Evolutionary conservation across 257 asterid species (phyloP).

Genomic region (Nicotiana noctiflora): DNA sequence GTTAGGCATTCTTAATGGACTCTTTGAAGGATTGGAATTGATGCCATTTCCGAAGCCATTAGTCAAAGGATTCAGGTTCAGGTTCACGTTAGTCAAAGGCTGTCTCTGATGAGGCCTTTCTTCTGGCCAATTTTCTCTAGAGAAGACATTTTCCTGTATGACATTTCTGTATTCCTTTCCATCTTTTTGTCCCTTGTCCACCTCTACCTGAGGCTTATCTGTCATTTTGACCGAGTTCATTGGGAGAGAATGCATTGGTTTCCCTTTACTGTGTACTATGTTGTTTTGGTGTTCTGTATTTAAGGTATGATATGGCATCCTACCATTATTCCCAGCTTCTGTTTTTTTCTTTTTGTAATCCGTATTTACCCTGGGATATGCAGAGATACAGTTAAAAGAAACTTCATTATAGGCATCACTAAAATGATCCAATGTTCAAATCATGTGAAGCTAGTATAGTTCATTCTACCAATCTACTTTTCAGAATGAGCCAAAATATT

Average conservation of each 20-base stretch:
- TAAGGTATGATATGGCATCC: not conserved
- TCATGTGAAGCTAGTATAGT: not conserved
- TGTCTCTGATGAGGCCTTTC: constrained; percentile 28
- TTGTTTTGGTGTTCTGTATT: constrained; percentile 1
- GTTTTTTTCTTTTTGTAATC: not conserved
- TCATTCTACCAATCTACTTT: not conserved
- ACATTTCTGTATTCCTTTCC: not conserved
- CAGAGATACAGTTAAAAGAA: not conserved
- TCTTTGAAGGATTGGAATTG: not conserved
- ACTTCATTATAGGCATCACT: not conserved
- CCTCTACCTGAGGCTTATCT: constrained; percentile 14
- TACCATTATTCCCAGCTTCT: not conserved
- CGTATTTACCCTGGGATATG: not conserved
- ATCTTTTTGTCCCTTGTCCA: not conserved
- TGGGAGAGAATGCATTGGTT: constrained; percentile 6
- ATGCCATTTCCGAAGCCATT: not conserved
- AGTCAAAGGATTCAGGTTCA: constrained; percentile 27
- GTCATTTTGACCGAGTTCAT: constrained; percentile 12
- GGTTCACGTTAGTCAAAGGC: constrained; percentile 28
- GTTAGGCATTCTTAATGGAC: not conserved
- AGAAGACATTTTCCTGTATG: not conserved
- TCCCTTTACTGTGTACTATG: constrained; percentile 11
- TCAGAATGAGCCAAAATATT: not conserved
- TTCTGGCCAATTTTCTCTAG: constrained; percentile 3
- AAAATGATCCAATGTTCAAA: not conserved